Percentiles rank a stretch among this genome's conserved stretches.
phyloP scores from a whole-genome alignment of 2,329 filamentous ascomycete species.

The Botryotinia calthae region DNA sequence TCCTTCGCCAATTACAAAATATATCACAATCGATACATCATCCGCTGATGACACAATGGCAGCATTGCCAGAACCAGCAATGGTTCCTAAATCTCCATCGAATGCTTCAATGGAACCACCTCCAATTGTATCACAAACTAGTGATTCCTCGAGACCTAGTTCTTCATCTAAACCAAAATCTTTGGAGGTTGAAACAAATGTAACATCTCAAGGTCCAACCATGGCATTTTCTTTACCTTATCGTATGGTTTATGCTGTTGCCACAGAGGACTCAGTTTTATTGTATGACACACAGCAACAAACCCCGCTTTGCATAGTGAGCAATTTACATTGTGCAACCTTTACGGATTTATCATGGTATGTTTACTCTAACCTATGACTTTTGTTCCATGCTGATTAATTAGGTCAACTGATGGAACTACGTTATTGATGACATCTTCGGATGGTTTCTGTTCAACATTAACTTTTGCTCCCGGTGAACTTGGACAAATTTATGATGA shows the following conservation, averaged over 20 bases:
- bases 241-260: constrained; percentile 93
- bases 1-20: constrained; percentile 70
- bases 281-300: constrained; percentile 97
- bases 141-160: constrained; percentile 43
- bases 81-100: constrained; percentile 52
- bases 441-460: constrained; percentile 91
- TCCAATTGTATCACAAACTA: constrained; percentile 52
- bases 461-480: constrained; percentile 81
- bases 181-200: constrained; percentile 46
- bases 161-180: constrained; percentile 43
- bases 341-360: constrained; percentile 97
- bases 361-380: constrained; percentile 40
- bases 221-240: constrained; percentile 84
- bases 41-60: constrained; percentile 81
- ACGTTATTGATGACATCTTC: constrained; percentile 94
- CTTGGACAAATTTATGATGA: constrained; percentile 78
- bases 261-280: constrained; percentile 91
- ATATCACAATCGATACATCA: constrained; percentile 93
- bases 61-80: constrained; percentile 76
- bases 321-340: constrained; percentile 94
- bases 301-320: constrained; percentile 89
- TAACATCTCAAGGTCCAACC: constrained; percentile 57
- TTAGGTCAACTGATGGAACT: constrained; percentile 70
- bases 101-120: constrained; percentile 79
- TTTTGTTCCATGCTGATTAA: constrained; percentile 17